These are phyloP conservation scores for Hanseniaspora thailandica DNA, from an alignment of 805 yeast species.

Conservation along the genomic window DNA sequence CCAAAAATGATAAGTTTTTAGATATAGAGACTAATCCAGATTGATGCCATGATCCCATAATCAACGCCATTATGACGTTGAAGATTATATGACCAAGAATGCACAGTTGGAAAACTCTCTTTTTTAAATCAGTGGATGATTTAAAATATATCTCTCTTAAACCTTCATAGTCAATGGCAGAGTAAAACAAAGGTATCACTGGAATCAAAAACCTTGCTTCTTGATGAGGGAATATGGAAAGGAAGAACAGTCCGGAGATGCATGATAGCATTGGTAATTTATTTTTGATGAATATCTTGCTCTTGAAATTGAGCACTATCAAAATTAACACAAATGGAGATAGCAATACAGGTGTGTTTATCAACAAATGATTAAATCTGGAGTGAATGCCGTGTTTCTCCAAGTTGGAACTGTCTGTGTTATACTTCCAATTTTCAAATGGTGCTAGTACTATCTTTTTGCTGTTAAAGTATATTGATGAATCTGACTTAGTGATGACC, in stretches of 20 bases:
- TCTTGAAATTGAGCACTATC: conserved; percentile 23
- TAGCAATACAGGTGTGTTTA: conserved; percentile 66
- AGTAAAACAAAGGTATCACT: conserved; percentile 49
- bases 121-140: neutral
- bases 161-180: neutral
- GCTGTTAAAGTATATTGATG: conserved; percentile 30
- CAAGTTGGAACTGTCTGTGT: conserved; percentile 46
- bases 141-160: neutral
- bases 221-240: conserved; percentile 70
- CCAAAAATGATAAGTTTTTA: conserved; percentile 17
- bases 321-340: conserved; percentile 58
- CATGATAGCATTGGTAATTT: conserved; percentile 55
- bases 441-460: conserved; percentile 46
- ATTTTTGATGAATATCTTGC: conserved; percentile 23
- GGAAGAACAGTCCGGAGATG: conserved; percentile 37
- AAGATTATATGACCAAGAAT: neutral
- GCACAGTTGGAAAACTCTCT: neutral
- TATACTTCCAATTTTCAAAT: conserved; percentile 63
- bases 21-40: conserved; percentile 75
- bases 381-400: conserved; percentile 76
- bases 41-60: conserved; percentile 81
- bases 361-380: conserved; percentile 55
- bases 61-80: conserved; percentile 34
- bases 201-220: conserved; percentile 84
- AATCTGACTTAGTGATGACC: conserved; percentile 42